Conservation (phyloP, 306 rosid genomes). For the Trifolium pratense region DNA sequence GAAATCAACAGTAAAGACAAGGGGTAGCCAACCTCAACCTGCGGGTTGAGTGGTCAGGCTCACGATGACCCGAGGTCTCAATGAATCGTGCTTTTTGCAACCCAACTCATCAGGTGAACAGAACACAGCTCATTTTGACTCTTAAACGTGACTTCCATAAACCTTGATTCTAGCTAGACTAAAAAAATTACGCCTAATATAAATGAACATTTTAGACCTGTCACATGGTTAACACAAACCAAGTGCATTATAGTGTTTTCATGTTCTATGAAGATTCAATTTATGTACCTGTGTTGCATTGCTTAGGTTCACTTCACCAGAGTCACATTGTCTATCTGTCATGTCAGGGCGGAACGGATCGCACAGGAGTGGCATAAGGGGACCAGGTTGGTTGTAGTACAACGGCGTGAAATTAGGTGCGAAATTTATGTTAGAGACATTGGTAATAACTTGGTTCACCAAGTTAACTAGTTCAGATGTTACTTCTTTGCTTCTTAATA, state of each 20-base stretch:
- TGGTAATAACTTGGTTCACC: conserved; percentile 63
- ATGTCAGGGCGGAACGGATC: conserved; percentile 65
- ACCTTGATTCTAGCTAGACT: neutral
- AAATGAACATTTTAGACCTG: neutral
- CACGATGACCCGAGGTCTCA: neutral
- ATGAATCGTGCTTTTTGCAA: no score
- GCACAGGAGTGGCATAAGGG: conserved; percentile 73
- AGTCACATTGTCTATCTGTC: conserved; percentile 56
- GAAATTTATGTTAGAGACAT: conserved; percentile 58
- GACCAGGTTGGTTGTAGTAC: conserved; percentile 83
- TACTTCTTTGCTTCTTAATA: conserved; percentile 66
- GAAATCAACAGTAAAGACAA: no score
- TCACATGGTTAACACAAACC: neutral
- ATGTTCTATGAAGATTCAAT: conserved; percentile 11
- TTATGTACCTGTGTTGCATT: conserved; percentile 64
- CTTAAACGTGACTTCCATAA: neutral
- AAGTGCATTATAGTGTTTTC: neutral
- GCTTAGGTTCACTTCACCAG: conserved; percentile 58
- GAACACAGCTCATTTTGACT: neutral
- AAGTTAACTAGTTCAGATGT: conserved; percentile 60
- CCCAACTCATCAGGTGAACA: neutral
- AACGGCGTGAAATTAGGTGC: conserved; percentile 56
- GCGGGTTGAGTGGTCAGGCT: neutral
- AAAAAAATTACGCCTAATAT: neutral
- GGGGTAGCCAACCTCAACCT: neutral